These are phyloP conservation scores for Vitis riparia DNA, from an alignment of 164 flowering plant species.

Conservation along the genomic window DNA sequence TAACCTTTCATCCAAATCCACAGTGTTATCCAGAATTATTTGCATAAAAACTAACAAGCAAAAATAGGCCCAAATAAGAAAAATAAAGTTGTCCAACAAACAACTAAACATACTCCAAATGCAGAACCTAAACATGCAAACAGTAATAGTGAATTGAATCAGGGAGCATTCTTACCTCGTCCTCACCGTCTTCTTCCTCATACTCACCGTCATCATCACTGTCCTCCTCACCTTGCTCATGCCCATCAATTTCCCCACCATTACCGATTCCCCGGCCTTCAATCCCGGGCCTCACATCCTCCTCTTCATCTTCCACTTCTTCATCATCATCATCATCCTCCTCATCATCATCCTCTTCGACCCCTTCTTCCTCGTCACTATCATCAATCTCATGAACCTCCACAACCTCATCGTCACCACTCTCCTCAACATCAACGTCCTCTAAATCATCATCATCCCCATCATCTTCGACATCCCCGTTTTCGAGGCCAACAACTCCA, in stretches of 20 bases:
- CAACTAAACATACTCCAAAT: no score
- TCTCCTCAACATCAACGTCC: slow-evolving; percentile 66
- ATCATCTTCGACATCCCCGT: slow-evolving; percentile 48
- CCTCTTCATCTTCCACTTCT: slow-evolving; percentile 74
- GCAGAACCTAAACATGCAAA: no score
- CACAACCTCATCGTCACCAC: slow-evolving; percentile 63
- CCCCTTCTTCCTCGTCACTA: slow-evolving; percentile 65
- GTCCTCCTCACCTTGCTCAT: slow-evolving; percentile 73
- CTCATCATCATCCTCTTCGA: slow-evolving; percentile 40
- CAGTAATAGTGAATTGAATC: neutral
- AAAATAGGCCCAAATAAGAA: no score
- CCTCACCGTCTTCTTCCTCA: slow-evolving; percentile 67
- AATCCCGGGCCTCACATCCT: slow-evolving; percentile 63
- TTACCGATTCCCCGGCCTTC: slow-evolving; percentile 52
- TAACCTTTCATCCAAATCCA: no score
- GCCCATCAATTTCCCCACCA: slow-evolving; percentile 94
- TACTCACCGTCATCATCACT: slow-evolving; percentile 67
- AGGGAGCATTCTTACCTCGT: slow-evolving; percentile 52
- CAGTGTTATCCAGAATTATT: no score
- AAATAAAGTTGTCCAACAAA: no score
- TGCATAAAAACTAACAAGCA: no score
- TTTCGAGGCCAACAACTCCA: no score
- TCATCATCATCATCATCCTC: slow-evolving; percentile 63
- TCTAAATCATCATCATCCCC: slow-evolving; percentile 66
- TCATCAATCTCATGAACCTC: slow-evolving; percentile 66